These are phyloP conservation scores for Syncephalis plumigaleata DNA, from an alignment of 371 early-diverging fungal species.

Conservation along the genomic window DNA sequence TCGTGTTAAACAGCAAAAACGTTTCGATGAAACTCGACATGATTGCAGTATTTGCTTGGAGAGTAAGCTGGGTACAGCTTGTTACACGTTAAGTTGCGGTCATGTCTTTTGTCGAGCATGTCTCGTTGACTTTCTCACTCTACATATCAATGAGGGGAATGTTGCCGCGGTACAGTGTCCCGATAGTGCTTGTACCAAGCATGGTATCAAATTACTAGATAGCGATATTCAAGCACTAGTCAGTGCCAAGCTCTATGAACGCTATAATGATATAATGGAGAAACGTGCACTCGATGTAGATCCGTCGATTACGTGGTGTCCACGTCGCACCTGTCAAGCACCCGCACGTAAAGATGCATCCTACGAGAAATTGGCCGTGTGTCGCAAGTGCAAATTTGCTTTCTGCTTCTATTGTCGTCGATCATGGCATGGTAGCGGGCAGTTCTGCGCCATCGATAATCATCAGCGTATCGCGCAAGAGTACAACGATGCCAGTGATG, in stretches of 20 bases:
- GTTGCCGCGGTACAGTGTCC: conserved; percentile 8
- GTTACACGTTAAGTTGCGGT: conserved; percentile 4
- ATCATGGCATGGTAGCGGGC: conserved; percentile 7
- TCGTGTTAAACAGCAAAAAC: not conserved
- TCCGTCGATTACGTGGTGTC: conserved; percentile 10
- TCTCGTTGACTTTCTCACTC: conserved; percentile 7
- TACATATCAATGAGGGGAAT: conserved; percentile 9
- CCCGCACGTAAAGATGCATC: conserved; percentile 4
- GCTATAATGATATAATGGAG: conserved; percentile 6
- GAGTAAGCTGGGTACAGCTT: conserved; percentile 4
- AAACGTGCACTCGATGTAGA: conserved; percentile 8
- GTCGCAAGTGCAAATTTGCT: conserved; percentile 9
- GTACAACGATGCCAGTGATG: conserved; percentile 3
- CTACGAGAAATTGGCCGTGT: conserved; percentile 8
- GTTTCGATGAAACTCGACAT: conserved; percentile 3
- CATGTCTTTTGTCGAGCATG: conserved; percentile 10
- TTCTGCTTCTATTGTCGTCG: conserved; percentile 8
- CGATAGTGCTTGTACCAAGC: conserved; percentile 6
- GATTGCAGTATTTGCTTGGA: conserved; percentile 11
- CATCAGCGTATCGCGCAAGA: not conserved
- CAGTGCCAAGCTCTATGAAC: conserved; percentile 1
- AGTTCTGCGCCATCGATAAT: conserved; percentile 3
- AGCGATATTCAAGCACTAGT: conserved; percentile 6
- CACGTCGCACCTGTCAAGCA: conserved; percentile 6
- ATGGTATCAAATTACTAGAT: not conserved